Conservation (phyloP, 768 basidiomycete genomes). For the Rhizopogon salebrosus region DNA sequence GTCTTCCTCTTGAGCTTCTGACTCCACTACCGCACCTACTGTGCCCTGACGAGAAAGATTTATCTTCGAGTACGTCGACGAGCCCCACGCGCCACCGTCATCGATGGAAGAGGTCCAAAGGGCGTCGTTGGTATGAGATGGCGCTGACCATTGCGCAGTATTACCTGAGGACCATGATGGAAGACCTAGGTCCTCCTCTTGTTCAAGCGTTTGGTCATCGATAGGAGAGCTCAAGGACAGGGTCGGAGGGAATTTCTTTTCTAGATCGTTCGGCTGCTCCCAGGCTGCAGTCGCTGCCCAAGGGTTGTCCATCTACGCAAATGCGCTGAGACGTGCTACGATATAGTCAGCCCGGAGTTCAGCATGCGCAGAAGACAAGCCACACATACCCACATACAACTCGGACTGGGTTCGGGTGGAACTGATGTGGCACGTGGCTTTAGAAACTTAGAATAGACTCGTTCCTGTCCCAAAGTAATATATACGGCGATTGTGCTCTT, state of each 20-base stretch:
- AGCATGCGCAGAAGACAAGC: not conserved
- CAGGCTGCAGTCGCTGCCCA: constrained; percentile 76
- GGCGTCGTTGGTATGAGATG: constrained; percentile 32
- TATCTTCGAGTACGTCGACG: constrained; percentile 13
- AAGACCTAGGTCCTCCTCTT: constrained; percentile 50
- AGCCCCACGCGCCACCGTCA: constrained; percentile 2
- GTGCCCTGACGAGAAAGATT: not conserved
- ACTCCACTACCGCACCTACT: not conserved
- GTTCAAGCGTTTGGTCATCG: constrained; percentile 18
- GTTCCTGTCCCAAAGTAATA: too few relatives aligned
- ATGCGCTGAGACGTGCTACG: not conserved
- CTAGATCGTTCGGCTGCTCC: constrained; percentile 41
- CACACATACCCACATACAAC: not conserved
- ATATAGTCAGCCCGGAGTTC: not conserved
- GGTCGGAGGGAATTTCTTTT: not conserved
- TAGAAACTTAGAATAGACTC: too few relatives aligned
- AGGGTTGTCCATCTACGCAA: constrained; percentile 63
- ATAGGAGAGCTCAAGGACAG: constrained; percentile 5
- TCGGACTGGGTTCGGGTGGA: too few relatives aligned
- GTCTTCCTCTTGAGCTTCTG: not conserved
- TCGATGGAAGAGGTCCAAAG: constrained; percentile 33
- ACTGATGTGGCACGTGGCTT: not conserved
- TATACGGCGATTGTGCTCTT: not conserved
- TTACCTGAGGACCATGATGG: constrained; percentile 54
- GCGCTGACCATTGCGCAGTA: constrained; percentile 42